Percentiles rank a stretch among this genome's conserved stretches.
Evolutionary conservation across 345 rosid genomes (phyloP).

Genomic region (Rhodamnia rubescens): DNA sequence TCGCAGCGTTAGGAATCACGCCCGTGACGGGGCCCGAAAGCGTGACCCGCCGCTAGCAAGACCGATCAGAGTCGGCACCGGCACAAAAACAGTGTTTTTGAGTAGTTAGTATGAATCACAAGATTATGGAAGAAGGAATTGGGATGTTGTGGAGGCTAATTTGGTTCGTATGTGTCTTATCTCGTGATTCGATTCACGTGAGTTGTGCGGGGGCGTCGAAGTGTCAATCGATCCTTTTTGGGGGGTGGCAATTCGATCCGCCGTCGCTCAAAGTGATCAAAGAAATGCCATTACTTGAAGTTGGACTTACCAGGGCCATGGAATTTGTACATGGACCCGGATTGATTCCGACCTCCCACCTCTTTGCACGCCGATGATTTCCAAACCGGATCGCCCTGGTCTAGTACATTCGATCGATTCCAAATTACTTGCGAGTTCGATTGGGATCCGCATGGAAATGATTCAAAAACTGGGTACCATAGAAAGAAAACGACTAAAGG

Average conservation of each 20-base stretch:
- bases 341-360: neutral
- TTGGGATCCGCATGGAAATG: neutral
- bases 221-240: neutral
- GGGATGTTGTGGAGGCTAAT: neutral
- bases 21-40: neutral
- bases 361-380: neutral
- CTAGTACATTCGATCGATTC: neutral
- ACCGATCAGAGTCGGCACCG: neutral
- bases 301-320: neutral
- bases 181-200: neutral
- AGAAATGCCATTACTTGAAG: neutral
- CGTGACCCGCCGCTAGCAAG: rapidly evolving
- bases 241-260: neutral
- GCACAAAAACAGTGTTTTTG: neutral
- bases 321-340: neutral
- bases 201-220: neutral
- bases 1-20: neutral
- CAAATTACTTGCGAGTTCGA: neutral
- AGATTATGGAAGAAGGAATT: neutral
- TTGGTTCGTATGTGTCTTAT: neutral
- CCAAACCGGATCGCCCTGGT: neutral
- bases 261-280: neutral
- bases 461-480: neutral
- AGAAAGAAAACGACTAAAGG: neutral
- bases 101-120: neutral